A percentile compares a stretch with the other conserved stretches of the same genome.
Conservation (phyloP, 2,329 filamentous ascomycete species). For the Cladosporium sp. region DNA sequence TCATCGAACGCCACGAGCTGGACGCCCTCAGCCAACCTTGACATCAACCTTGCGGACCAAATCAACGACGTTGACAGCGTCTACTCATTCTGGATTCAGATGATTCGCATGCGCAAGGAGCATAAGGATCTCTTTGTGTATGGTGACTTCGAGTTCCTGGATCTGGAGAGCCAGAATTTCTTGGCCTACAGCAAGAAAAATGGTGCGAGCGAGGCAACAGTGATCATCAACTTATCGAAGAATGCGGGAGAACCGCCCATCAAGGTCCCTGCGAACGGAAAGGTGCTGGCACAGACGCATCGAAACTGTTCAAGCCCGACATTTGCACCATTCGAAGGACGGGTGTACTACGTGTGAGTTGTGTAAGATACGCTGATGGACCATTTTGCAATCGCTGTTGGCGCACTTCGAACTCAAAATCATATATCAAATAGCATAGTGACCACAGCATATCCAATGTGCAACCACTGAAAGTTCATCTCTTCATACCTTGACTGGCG, state of each 20-base stretch:
- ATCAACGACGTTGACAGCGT: constrained; percentile 48
- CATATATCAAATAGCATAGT: too few species aligned
- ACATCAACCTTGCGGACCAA: constrained; percentile 60
- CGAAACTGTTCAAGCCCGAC: neutral
- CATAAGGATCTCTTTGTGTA: constrained; percentile 63
- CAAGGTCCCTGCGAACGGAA: neutral
- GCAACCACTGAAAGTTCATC: neutral
- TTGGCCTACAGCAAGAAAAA: constrained; percentile 35
- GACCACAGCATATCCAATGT: too few species aligned
- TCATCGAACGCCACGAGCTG: constrained; percentile 56
- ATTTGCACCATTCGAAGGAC: neutral
- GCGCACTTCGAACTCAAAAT: too few species aligned
- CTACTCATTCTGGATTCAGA: constrained; percentile 58
- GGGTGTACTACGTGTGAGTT: neutral
- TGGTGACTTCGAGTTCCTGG: constrained; percentile 57
- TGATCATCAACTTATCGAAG: constrained; percentile 5
- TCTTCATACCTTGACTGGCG: neutral
- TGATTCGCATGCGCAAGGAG: constrained; percentile 53
- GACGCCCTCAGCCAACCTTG: constrained; percentile 64
- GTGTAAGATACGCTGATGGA: neutral
- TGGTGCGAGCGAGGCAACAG: neutral
- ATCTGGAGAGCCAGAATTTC: constrained; percentile 47
- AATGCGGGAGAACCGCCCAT: neutral
- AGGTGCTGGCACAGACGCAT: neutral
- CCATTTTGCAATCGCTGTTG: too few species aligned